These are phyloP conservation scores for Cardamine resedifolia DNA, from an alignment of 345 rosid species.

Conservation along the genomic window DNA sequence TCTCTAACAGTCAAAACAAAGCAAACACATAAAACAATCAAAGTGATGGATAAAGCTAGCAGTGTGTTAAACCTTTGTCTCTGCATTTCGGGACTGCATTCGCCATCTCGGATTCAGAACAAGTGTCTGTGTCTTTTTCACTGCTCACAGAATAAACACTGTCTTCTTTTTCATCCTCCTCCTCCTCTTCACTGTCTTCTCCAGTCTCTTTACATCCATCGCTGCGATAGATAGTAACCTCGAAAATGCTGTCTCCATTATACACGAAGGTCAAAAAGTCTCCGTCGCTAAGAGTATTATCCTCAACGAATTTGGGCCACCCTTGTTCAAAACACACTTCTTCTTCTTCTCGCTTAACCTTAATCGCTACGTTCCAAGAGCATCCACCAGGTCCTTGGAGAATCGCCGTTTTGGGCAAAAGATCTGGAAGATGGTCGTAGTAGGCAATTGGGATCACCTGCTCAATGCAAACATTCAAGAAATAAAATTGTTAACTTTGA, in stretches of 20 bases:
- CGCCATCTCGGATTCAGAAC: background rate
- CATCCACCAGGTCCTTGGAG: constrained; percentile 29
- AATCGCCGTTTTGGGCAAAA: constrained; percentile 4
- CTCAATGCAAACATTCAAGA: background rate
- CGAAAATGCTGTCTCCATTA: constrained; percentile 23
- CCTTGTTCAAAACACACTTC: constrained; percentile 17
- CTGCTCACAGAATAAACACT: background rate
- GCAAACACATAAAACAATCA: background rate
- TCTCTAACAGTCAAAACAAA: background rate
- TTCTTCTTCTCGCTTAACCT: background rate
- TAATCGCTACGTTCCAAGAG: constrained; percentile 9
- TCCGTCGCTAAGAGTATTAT: constrained; percentile 19
- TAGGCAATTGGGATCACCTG: constrained; percentile 21
- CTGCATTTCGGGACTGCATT: no score
- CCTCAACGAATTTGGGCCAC: constrained; percentile 22
- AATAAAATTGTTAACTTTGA: background rate
- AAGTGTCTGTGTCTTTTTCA: background rate
- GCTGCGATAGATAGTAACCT: constrained; percentile 21
- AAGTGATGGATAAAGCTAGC: background rate
- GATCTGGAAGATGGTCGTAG: constrained; percentile 11
- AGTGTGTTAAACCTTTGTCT: constrained; percentile 13
- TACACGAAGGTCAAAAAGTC: constrained; percentile 30
- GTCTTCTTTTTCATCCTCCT: background rate
- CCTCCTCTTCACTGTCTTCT: background rate
- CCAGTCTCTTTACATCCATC: constrained; percentile 19